Evolutionary conservation across 2,329 filamentous ascomycete species (phyloP).

Genomic region (Tolypocladium sp.): DNA sequence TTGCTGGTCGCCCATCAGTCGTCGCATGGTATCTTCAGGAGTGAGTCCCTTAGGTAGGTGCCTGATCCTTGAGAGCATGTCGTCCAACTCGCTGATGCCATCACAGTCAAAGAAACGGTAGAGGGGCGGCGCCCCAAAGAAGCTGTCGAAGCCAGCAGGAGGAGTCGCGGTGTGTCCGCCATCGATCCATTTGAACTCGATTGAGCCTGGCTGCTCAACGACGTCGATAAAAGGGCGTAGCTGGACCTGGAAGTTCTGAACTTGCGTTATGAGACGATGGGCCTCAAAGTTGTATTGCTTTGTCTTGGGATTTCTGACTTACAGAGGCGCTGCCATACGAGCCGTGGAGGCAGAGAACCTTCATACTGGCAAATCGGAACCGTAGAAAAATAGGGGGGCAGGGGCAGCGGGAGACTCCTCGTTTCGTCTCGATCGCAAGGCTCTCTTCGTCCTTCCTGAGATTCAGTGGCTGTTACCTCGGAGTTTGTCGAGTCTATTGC

Average conservation of each 20-base stretch:
- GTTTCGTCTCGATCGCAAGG: too few species aligned
- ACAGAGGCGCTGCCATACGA: constrained; percentile 48
- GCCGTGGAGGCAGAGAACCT: constrained; percentile 47
- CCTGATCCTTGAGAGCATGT: constrained; percentile 40
- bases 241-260: constrained; percentile 47
- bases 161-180: constrained; percentile 40
- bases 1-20: constrained; percentile 28
- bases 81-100: constrained; percentile 30
- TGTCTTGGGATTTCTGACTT: constrained; percentile 13
- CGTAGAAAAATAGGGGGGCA: too few species aligned
- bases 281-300: neutral
- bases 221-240: constrained; percentile 25
- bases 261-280: neutral
- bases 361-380: constrained; percentile 26
- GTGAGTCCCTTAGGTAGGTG: constrained; percentile 43
- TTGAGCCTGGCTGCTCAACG: constrained; percentile 6
- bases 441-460: too few species aligned
- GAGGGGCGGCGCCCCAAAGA: constrained; percentile 45
- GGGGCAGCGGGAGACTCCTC: too few species aligned
- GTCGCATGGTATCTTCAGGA: constrained; percentile 46
- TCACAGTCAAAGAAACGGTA: constrained; percentile 44
- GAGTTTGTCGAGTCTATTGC: too few species aligned
- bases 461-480: too few species aligned
- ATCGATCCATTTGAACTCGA: constrained; percentile 39
- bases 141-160: constrained; percentile 46